phyloP scores from a whole-genome alignment of 352 stramenopile genomes.

The Phytophthora brassicae region DNA sequence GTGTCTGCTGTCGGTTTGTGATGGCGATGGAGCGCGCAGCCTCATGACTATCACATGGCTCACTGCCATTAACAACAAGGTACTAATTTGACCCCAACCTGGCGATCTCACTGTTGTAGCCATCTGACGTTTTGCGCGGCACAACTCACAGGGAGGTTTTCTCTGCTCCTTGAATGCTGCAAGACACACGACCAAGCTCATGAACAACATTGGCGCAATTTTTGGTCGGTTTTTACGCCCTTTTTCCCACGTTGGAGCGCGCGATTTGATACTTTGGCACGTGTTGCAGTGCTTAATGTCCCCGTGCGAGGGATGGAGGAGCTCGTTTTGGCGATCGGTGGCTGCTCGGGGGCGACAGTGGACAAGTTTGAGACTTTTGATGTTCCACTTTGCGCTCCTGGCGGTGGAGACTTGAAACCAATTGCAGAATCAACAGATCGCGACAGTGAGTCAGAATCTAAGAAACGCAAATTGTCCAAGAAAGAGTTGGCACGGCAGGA shows the following conservation, averaged over 20 bases:
- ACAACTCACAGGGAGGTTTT: slow-evolving; percentile 55
- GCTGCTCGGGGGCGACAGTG: slow-evolving; percentile 46
- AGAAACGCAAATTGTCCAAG: slow-evolving; percentile 65
- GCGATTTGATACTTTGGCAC: neutral
- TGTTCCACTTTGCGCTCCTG: slow-evolving; percentile 51
- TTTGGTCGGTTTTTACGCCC: slow-evolving; percentile 52
- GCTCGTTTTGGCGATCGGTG: slow-evolving; percentile 75
- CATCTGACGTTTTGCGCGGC: neutral
- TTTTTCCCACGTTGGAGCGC: neutral
- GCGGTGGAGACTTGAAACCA: slow-evolving; percentile 17
- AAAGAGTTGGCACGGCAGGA: slow-evolving; percentile 47
- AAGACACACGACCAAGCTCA: slow-evolving; percentile 60
- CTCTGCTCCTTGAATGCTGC: slow-evolving; percentile 82
- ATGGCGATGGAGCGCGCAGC: slow-evolving; percentile 30
- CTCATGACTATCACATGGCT: slow-evolving; percentile 90
- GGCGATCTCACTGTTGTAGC: no score
- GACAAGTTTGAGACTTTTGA: slow-evolving; percentile 68
- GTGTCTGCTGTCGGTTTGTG: slow-evolving; percentile 59
- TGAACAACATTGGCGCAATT: slow-evolving; percentile 45
- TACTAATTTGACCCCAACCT: no score
- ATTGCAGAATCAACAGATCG: neutral
- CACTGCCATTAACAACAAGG: slow-evolving; percentile 87
- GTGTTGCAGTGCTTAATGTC: slow-evolving; percentile 69
- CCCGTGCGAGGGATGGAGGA: slow-evolving; percentile 70
- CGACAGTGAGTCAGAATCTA: slow-evolving; percentile 7